Percentiles rank a stretch among this genome's conserved stretches.
These are phyloP conservation scores for Angophora floribunda DNA, from an alignment of 345 rosid genomes.

Conservation along the genomic window DNA sequence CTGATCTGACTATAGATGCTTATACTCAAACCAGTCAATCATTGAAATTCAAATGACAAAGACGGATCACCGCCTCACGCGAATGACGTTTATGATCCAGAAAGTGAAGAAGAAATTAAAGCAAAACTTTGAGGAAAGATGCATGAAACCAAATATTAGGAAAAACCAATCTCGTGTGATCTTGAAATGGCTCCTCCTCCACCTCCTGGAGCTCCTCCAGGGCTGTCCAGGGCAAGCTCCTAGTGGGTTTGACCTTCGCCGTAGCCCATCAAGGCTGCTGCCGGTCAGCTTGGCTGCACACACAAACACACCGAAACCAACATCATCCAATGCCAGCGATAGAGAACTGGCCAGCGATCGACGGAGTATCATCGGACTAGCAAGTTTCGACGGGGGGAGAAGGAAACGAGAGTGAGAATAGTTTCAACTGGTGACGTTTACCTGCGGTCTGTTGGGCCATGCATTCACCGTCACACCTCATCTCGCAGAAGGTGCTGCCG, in stretches of 20 bases:
- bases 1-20: neutral
- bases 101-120: neutral
- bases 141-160: neutral
- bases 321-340: neutral
- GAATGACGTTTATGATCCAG: neutral
- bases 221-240: neutral
- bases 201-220: neutral
- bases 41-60: neutral
- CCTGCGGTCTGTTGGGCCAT: conserved; percentile 1
- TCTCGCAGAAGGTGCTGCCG: conserved; percentile 8
- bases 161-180: neutral
- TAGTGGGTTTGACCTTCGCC: neutral
- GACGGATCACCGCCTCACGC: neutral
- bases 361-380: neutral
- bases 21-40: neutral
- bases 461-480: conserved; percentile 28
- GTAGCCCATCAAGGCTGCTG: neutral
- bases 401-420: neutral
- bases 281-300: neutral
- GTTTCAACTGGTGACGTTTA: neutral
- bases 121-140: neutral
- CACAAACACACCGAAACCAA: neutral
- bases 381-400: neutral
- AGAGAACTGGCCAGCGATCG: neutral
- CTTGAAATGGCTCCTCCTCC: neutral